Conservation (phyloP, 176 grass and related monocot genomes). For the Aegilops bicornis region DNA sequence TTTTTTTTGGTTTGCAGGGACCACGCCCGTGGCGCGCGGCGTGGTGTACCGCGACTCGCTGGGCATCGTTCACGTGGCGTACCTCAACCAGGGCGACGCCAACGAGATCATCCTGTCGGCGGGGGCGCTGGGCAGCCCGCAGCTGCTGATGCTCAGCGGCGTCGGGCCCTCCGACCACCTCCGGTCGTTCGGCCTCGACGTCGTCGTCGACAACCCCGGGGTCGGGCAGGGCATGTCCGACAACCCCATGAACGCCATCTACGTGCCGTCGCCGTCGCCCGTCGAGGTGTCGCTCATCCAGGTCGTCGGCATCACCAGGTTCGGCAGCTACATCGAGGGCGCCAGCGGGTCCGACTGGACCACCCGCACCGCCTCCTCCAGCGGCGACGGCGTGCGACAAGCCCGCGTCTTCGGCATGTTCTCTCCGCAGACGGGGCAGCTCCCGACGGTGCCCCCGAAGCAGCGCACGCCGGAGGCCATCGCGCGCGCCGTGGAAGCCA, state of each 20-base stretch:
- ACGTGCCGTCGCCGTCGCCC: constrained; percentile 60
- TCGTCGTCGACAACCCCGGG: constrained; percentile 53
- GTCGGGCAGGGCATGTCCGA: constrained; percentile 79
- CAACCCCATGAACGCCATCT: constrained; percentile 86
- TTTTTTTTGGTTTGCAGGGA: constrained; percentile 5
- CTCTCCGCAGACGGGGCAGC: constrained; percentile 56
- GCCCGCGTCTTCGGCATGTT: constrained; percentile 59
- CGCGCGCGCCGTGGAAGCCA: constrained; percentile 35
- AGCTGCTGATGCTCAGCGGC: constrained; percentile 88
- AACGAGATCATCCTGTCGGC: constrained; percentile 78
- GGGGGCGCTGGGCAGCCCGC: constrained; percentile 78
- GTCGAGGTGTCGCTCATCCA: constrained; percentile 81
- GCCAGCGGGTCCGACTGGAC: constrained; percentile 70
- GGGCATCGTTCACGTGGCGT: constrained; percentile 44
- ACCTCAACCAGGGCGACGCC: constrained; percentile 39
- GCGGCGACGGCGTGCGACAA: neutral
- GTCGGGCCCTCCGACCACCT: constrained; percentile 69
- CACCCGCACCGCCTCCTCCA: neutral
- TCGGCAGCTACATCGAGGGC: constrained; percentile 84
- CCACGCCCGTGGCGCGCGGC: constrained; percentile 53
- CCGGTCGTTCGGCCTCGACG: constrained; percentile 48
- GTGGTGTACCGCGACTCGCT: constrained; percentile 61
- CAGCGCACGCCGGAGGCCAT: constrained; percentile 46
- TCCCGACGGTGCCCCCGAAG: constrained; percentile 47
- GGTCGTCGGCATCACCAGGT: constrained; percentile 75